Conservation (phyloP, 352 stramenopile genomes). For the Phytophthora palmivora region DNA sequence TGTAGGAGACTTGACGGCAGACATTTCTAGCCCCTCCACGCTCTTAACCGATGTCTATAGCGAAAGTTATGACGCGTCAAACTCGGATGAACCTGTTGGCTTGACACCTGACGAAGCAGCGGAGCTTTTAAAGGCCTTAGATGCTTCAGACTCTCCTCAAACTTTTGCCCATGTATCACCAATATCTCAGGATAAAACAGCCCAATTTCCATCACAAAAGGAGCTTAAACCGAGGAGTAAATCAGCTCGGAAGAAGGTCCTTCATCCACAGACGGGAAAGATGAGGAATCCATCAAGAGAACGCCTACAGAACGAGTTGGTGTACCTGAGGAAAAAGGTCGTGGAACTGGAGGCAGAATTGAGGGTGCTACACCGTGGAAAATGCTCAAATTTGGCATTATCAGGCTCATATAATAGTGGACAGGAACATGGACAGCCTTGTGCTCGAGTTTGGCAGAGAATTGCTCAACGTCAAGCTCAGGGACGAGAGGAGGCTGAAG, state of each 20-base stretch:
- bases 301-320: slow-evolving; percentile 55
- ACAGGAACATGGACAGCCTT: slow-evolving; percentile 23
- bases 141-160: slow-evolving; percentile 22
- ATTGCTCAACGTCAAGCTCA: slow-evolving; percentile 56
- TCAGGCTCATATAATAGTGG: neutral
- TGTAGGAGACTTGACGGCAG: neutral
- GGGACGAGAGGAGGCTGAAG: slow-evolving; percentile 39
- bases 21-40: slow-evolving; percentile 7
- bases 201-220: slow-evolving; percentile 2
- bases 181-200: neutral
- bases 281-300: slow-evolving; percentile 56
- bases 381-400: slow-evolving; percentile 4
- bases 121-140: slow-evolving; percentile 41
- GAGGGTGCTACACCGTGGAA: slow-evolving; percentile 28
- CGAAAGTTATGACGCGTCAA: slow-evolving; percentile 20
- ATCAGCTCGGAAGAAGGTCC: slow-evolving; percentile 26
- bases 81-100: neutral
- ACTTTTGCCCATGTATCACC: neutral
- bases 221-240: slow-evolving; percentile 10
- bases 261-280: slow-evolving; percentile 25
- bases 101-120: slow-evolving; percentile 44
- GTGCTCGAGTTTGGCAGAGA: slow-evolving; percentile 51
- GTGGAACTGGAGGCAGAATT: slow-evolving; percentile 52
- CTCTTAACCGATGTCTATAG: slow-evolving; percentile 9
- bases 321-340: slow-evolving; percentile 49